A percentile compares a stretch with the other conserved stretches of the same genome.
Evolutionary conservation across 208 protist genomes (phyloP).

Genomic region (Tritrichomonas foetus): DNA sequence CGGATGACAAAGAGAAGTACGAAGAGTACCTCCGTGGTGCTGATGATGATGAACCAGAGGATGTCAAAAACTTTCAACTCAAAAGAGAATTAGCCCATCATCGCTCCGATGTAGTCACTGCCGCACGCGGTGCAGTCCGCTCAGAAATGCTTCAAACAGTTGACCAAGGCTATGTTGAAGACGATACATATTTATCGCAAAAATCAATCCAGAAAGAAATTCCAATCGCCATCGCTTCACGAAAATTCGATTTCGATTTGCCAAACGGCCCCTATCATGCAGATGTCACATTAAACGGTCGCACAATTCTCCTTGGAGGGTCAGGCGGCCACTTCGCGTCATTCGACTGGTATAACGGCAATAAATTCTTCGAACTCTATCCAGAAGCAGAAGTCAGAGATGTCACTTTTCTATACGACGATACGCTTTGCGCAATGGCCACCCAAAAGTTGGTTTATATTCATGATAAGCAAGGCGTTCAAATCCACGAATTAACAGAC

Average conservation of each 20-base stretch:
- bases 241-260: constrained; percentile 33
- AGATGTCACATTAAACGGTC: neutral
- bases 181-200: neutral
- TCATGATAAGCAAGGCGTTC: neutral
- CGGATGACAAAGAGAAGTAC: constrained; percentile 2
- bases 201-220: neutral
- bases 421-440: neutral
- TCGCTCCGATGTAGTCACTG: neutral
- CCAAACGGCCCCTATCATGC: neutral
- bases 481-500: neutral
- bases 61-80: neutral
- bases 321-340: neutral
- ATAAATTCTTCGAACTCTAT: neutral
- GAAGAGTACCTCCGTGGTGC: neutral
- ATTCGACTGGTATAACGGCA: neutral
- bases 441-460: neutral
- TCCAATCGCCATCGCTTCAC: neutral
- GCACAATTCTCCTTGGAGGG: neutral
- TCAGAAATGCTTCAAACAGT: constrained; percentile 38
- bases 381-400: neutral
- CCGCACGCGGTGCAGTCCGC: neutral
- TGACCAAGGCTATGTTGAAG: neutral
- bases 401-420: neutral
- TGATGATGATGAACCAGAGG: neutral
- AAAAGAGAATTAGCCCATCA: constrained; percentile 10